Conservation (phyloP, 139 green algal genomes). For the Chlamydomonas asymmetrica region DNA sequence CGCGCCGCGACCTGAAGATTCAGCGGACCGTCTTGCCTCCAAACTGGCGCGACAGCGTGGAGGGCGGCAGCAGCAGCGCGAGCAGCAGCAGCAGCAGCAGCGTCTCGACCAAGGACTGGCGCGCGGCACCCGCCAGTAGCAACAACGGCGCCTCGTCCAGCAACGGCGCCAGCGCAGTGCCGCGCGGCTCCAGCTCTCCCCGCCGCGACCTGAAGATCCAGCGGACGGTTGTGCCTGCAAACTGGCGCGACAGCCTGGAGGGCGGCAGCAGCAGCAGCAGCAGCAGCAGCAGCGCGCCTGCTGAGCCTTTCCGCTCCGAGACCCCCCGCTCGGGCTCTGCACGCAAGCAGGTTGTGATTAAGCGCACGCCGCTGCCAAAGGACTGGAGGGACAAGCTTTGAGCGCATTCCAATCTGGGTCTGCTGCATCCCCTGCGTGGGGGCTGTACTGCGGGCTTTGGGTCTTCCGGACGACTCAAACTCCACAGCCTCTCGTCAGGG, state of each 20-base stretch:
- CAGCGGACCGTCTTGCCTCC: not conserved
- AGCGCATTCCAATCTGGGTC: not conserved
- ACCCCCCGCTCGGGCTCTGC: not conserved
- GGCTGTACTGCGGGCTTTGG: not conserved
- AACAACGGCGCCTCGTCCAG: not conserved
- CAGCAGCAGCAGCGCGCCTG: too few relatives aligned
- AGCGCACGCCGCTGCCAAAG: not conserved
- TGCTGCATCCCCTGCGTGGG: not conserved
- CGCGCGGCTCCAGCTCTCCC: not conserved
- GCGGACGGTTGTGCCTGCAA: conserved; percentile 19
- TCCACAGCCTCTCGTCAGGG: too few relatives aligned
- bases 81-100: not conserved
- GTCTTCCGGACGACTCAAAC: too few relatives aligned
- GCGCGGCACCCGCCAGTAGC: not conserved
- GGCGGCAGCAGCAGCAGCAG: too few relatives aligned
- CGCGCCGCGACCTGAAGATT: conserved; percentile 19
- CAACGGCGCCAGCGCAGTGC: too few relatives aligned
- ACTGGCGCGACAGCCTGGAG: conserved; percentile 12
- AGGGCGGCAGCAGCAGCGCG: too few relatives aligned
- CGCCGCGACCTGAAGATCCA: conserved; percentile 1
- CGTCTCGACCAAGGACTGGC: not conserved
- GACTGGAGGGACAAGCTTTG: conserved; percentile 19
- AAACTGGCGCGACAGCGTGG: not conserved
- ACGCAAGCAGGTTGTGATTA: too few relatives aligned
- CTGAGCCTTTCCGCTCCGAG: not conserved